Percentiles rank a stretch among this genome's conserved stretches.
phyloP scores from a whole-genome alignment of 2,329 filamentous ascomycete species.

The Incumbomyces delicatus region DNA sequence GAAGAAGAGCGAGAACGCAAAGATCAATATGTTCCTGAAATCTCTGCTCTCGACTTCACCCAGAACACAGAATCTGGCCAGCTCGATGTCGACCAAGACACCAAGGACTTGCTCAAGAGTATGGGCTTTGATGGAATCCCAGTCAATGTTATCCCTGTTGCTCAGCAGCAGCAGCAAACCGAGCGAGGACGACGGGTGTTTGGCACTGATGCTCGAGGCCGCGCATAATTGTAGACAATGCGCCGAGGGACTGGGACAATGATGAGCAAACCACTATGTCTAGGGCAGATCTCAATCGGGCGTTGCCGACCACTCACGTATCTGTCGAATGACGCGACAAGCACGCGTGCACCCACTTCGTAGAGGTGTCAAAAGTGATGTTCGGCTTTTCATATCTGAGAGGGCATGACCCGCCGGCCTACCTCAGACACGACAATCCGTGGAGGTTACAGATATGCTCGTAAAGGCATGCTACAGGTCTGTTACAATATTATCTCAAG shows the following conservation, averaged over 20 bases:
- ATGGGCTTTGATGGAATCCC: conserved; percentile 98
- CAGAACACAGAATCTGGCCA: conserved; percentile 88
- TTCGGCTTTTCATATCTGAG: too few relatives aligned
- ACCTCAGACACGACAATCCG: too few relatives aligned
- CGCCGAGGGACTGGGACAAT: background rate
- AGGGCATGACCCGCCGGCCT: too few relatives aligned
- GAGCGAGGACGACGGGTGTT: conserved; percentile 40
- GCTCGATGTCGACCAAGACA: conserved; percentile 92
- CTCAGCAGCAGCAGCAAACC: conserved; percentile 65
- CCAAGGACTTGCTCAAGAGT: conserved; percentile 98
- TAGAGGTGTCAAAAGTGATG: too few relatives aligned
- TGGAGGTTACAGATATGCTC: too few relatives aligned
- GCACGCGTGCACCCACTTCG: too few relatives aligned
- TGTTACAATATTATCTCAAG: conserved; percentile 16
- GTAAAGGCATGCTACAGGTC: conserved; percentile 5
- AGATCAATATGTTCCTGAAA: conserved; percentile 99
- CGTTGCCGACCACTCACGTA: too few relatives aligned
- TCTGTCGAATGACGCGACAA: too few relatives aligned
- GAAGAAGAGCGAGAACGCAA: conserved; percentile 99
- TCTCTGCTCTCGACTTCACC: conserved; percentile 96
- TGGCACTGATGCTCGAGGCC: conserved; percentile 17
- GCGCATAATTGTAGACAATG: background rate
- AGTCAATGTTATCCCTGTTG: conserved; percentile 87
- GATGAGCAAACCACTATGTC: too few relatives aligned
- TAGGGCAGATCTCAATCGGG: too few relatives aligned